Evolutionary conservation across 257 asterid genomes (phyloP), one percentile per base, ranked within the genome.

Genomic region (Fraxinus americana): DNA sequence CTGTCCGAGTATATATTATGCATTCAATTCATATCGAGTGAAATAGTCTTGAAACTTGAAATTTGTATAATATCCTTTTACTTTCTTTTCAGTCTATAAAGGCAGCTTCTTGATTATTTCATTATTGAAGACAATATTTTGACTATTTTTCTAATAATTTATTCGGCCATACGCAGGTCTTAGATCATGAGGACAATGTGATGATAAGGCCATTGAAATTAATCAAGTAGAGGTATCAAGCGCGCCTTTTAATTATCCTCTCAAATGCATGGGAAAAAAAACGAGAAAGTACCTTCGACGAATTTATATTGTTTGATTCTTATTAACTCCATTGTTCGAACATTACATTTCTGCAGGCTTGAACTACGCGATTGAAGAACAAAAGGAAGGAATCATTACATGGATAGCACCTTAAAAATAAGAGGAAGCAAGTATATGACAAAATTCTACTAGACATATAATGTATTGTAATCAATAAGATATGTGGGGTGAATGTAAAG

Each of bases 161-260:
- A 71, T 45, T 76, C 76, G 76, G 0, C 4, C 71, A 14, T 54
- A 77, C 71, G 80, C 93, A 93, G 97, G 90, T 93, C 30, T 76
- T 93, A 23, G 98, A 93, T 80, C 98, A 93, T 48, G 98, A 93
- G 81, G 98, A 93, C 83, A 93, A 93, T 81, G 97, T 71, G 78
- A 93, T 93, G 98, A 93, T 93, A 93, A 88, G 98, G 69, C 98
- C 98, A 0, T 72, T 93, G 84, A 90, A 93, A 83, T 67, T 93
- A 45, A 75, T 76, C 32, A 43, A 72, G 27, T 36, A 39, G 73
- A 77, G 74, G 79, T 23, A 39, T 39, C 1, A 8, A 39, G 48
- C 48, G 0, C 13, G 14, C 48, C 48, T 39, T 39, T 9, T 50
- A 16, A 50, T 50, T 12, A 50, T 7, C 1, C 6, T 50, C 59